Percentiles rank a stretch among this genome's conserved stretches.
Conservation (phyloP, 129 eudicot species). For the Flaveria bidentis region DNA sequence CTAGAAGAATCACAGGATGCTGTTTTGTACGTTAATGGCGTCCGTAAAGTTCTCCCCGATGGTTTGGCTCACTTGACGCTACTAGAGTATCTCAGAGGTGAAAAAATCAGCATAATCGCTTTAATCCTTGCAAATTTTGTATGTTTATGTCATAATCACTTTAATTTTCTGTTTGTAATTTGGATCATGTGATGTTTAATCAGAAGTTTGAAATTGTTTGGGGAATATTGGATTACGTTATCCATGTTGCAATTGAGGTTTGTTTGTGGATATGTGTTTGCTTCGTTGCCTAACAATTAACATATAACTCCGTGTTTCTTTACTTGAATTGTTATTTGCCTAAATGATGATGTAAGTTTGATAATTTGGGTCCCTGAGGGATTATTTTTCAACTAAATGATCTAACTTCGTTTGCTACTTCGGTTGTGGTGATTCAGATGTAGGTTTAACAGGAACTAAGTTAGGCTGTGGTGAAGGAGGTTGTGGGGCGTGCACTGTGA, state of each 20-base stretch:
- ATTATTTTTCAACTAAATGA: neutral
- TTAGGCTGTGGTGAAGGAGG: constrained; percentile 99
- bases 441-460: constrained; percentile 94
- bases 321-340: neutral
- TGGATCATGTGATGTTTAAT: no score
- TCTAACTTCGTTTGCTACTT: constrained; percentile 7
- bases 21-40: constrained; percentile 77
- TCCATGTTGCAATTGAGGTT: neutral
- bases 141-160: no score
- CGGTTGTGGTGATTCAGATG: constrained; percentile 50
- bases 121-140: no score
- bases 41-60: constrained; percentile 76
- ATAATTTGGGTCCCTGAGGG: neutral
- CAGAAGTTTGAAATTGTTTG: neutral
- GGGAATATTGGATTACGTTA: neutral
- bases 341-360: neutral
- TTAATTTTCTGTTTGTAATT: no score
- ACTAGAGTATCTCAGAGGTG: constrained; percentile 98
- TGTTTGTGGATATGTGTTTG: neutral
- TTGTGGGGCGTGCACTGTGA: constrained; percentile 99
- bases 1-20: constrained; percentile 53
- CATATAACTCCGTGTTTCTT: neutral
- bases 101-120: no score
- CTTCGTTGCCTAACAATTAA: neutral
- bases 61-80: constrained; percentile 89